phyloP scores from a whole-genome alignment of 2,329 filamentous ascomycete species.

The Clonostachys sp. region DNA sequence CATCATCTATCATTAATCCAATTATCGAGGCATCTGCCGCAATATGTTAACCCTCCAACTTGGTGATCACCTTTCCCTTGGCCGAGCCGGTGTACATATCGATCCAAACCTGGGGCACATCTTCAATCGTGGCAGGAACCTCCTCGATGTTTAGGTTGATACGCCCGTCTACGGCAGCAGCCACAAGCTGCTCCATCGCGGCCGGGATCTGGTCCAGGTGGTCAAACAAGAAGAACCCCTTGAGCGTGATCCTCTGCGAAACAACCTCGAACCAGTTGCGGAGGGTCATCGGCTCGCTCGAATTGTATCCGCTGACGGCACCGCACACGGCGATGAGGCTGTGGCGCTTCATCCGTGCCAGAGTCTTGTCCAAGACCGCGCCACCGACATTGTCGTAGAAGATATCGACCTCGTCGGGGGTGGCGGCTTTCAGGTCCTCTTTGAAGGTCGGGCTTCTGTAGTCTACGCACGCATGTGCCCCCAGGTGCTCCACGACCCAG shows the following conservation, averaged over 20 bases:
- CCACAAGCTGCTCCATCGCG: conserved; percentile 15
- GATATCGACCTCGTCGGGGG: conserved; percentile 17
- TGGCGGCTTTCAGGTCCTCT: conserved; percentile 15
- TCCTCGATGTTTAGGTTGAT: conserved; percentile 15
- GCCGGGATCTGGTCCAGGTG: conserved; percentile 18
- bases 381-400: conserved; percentile 21
- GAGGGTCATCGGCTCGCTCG: conserved; percentile 16
- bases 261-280: conserved; percentile 20
- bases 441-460: conserved; percentile 20
- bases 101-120: conserved; percentile 18
- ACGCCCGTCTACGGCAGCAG: conserved; percentile 14
- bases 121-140: conserved; percentile 16
- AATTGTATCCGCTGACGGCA: conserved; percentile 16
- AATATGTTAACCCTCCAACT: conserved; percentile 10
- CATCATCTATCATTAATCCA: no score
- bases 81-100: conserved; percentile 15
- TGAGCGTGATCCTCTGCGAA: conserved; percentile 14
- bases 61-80: conserved; percentile 19
- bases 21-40: no score
- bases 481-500: conserved; percentile 29
- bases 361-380: conserved; percentile 15
- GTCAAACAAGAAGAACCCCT: conserved; percentile 20
- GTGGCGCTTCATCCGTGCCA: conserved; percentile 17
- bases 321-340: conserved; percentile 17
- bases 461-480: conserved; percentile 33